These are phyloP conservation scores for Neobulgaria alba DNA, from an alignment of 2,329 filamentous ascomycete genomes.

Conservation along the genomic window DNA sequence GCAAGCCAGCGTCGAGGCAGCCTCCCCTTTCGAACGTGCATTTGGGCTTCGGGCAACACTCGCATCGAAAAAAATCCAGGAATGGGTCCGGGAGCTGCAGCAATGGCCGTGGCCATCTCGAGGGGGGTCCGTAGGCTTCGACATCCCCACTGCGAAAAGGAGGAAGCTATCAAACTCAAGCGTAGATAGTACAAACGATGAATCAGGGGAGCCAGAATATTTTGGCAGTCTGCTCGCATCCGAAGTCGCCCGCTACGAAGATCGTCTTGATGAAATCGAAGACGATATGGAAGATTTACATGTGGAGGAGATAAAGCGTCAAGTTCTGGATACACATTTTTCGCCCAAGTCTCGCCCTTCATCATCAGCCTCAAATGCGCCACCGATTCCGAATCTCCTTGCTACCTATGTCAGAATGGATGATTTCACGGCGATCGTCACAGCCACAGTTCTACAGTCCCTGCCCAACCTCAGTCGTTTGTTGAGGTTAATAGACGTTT, in stretches of 20 bases:
- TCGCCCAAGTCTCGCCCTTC: slow-evolving; percentile 48
- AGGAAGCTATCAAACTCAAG: slow-evolving; percentile 29
- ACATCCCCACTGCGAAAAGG: slow-evolving; percentile 36
- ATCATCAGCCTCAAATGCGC: slow-evolving; percentile 37
- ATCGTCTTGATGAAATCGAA: slow-evolving; percentile 64
- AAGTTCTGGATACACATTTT: slow-evolving; percentile 76
- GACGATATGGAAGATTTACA: slow-evolving; percentile 60
- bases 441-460: slow-evolving; percentile 82
- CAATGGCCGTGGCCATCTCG: slow-evolving; percentile 48
- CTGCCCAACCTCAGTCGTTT: slow-evolving; percentile 73
- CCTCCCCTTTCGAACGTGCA: slow-evolving; percentile 57
- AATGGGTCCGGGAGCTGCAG: slow-evolving; percentile 66
- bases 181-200: slow-evolving; percentile 8
- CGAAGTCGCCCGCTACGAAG: slow-evolving; percentile 61
- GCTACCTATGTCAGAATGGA: slow-evolving; percentile 60
- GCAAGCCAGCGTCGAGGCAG: slow-evolving; percentile 51
- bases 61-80: slow-evolving; percentile 61
- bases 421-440: slow-evolving; percentile 83
- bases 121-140: slow-evolving; percentile 45
- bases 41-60: slow-evolving; percentile 63
- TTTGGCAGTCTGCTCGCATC: slow-evolving; percentile 57
- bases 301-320: slow-evolving; percentile 81
- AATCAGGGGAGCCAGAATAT: slow-evolving; percentile 14
- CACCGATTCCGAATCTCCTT: slow-evolving; percentile 33
- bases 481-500: slow-evolving; percentile 62